Evolutionary conservation across 176 grass and related monocot species (phyloP), one percentile per base, ranked within the genome.

Genomic region (Poa pratensis): DNA sequence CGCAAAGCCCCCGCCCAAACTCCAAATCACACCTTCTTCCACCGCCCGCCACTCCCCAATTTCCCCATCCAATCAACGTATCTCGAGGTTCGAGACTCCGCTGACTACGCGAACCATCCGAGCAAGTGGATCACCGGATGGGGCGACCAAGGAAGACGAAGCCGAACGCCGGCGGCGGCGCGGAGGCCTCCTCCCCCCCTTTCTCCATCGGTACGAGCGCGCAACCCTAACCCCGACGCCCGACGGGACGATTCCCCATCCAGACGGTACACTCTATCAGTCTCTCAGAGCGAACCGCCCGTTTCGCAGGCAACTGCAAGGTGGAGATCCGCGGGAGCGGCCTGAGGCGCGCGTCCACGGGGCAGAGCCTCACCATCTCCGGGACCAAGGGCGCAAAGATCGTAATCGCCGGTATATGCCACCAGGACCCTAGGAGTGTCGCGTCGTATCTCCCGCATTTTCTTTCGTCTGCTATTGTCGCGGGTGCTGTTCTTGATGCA

Each of bases 231-330:
- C 14, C 45, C 32, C 58, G 2, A 11, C 71, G 45, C 24, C 32
- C 58, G 2, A 11, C 71, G 45, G 15, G 7, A 30, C 46, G 46
- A 66, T 82, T 13, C 6, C 24, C 55, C 40, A 18, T n/a, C n/a
- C n/a, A n/a, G n/a, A n/a, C n/a, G n/a, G n/a, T n/a, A n/a, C n/a
- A n/a, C n/a, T n/a, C n/a, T n/a, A n/a, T n/a, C n/a, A n/a, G n/a
- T n/a, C n/a, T n/a, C n/a, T n/a, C n/a, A 48, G 72, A 3, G 24
- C 11, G 5, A 37, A 60, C 9, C 15, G 13, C 17, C 9, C 5
- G 23, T 7, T 30, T 20, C 83, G 20, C 71, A 97, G 95, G 92
- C 20, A 94, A 94, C 66, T 94, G 90, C 82, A 92, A 86, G 80
- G 90, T 94, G 80, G 92, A 86, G 86, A 84, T 97, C 88, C 80